phyloP scores from a whole-genome alignment of 1,139 yeast genomes.

The Arxiozyma slooffiae region DNA sequence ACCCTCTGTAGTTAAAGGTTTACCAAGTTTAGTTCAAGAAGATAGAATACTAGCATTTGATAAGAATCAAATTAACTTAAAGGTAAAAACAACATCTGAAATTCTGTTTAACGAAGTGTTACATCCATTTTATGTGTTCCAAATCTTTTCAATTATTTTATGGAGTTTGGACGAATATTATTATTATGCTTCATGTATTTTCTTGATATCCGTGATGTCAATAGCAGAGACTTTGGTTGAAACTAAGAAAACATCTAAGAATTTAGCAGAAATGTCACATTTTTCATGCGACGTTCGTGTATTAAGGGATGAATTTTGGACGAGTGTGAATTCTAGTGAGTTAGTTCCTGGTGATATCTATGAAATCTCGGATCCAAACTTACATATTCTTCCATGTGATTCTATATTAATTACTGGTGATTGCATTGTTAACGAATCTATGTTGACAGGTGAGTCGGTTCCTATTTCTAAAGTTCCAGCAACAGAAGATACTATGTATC shows the following conservation, averaged over 20 bases:
- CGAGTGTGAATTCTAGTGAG: constrained; percentile 65
- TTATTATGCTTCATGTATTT: constrained; percentile 88
- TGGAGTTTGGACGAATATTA: constrained; percentile 91
- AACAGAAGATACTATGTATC: constrained; percentile 47
- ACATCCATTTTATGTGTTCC: constrained; percentile 92
- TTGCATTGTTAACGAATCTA: constrained; percentile 86
- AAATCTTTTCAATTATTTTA: constrained; percentile 76
- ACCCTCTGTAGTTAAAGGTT: constrained; percentile 54
- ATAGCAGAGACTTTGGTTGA: constrained; percentile 73
- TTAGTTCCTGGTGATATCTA: constrained; percentile 93
- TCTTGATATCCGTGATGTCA: constrained; percentile 72
- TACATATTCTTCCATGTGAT: constrained; percentile 74
- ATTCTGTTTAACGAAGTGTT: constrained; percentile 76
- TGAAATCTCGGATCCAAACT: constrained; percentile 80
- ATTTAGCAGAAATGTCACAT: constrained; percentile 65
- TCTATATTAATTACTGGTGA: constrained; percentile 81
- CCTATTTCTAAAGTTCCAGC: constrained; percentile 82
- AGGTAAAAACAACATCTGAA: constrained; percentile 56
- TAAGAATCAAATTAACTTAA: constrained; percentile 60
- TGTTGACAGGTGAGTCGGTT: constrained; percentile 96
- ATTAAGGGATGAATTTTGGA: constrained; percentile 91
- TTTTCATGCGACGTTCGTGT: constrained; percentile 78
- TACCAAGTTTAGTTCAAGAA: constrained; percentile 57
- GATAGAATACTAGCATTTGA: constrained; percentile 72
- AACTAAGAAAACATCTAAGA: constrained; percentile 62